A percentile compares a stretch with the other conserved stretches of the same genome.
Evolutionary conservation across 148 eudicot genomes (phyloP).

Genomic region (Chenopodium berlandieri): DNA sequence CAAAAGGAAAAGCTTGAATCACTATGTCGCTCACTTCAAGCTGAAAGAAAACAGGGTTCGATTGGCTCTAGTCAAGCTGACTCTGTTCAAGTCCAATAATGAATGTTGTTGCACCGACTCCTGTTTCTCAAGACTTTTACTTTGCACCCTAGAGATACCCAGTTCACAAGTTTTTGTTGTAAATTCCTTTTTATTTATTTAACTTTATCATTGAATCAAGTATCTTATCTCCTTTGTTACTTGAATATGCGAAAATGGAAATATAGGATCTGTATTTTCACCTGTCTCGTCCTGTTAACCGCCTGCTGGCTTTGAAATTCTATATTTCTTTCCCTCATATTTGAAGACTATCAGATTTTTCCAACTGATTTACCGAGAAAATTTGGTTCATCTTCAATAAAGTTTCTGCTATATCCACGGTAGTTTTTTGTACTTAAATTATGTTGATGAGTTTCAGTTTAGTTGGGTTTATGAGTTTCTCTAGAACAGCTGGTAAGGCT

Average conservation of each 20-base stretch:
- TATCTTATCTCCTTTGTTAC: neutral
- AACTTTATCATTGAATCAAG: neutral
- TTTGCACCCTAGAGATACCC: neutral
- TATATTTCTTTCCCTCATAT: too few species aligned
- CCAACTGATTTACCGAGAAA: too few species aligned
- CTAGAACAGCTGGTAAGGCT: too few species aligned
- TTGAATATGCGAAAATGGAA: neutral
- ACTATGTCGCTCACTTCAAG: constrained; percentile 86
- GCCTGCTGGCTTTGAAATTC: too few species aligned
- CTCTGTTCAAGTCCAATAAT: constrained; percentile 27
- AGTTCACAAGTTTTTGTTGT: neutral
- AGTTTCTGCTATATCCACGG: too few species aligned
- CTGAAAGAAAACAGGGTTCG: constrained; percentile 70
- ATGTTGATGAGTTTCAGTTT: too few species aligned
- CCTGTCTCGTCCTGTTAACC: too few species aligned
- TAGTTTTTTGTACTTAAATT: too few species aligned
- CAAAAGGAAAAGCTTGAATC: constrained; percentile 97
- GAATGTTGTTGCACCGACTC: constrained; percentile 16
- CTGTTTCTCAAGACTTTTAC: neutral
- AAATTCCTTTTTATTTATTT: constrained; percentile 19
- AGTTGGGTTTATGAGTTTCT: too few species aligned
- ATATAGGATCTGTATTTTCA: neutral
- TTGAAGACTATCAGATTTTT: too few species aligned
- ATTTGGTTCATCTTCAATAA: too few species aligned
- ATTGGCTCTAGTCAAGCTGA: constrained; percentile 34